Conservation (phyloP, 257 asterid species). For the Echites panduratus region DNA sequence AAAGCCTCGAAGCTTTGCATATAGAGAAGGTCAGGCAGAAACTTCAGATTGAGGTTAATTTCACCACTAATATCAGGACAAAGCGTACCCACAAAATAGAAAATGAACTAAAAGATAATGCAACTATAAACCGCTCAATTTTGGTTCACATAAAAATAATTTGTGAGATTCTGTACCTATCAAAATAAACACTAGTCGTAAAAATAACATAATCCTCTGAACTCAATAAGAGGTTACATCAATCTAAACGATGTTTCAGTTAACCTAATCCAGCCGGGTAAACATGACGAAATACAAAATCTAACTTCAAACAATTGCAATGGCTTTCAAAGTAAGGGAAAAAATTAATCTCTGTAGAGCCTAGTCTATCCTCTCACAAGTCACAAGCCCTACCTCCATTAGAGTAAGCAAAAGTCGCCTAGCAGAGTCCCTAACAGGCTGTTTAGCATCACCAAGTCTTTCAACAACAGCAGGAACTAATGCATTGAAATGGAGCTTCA, state of each 20-base stretch:
- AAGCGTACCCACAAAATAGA: background rate
- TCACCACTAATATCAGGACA: background rate
- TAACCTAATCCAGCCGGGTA: background rate
- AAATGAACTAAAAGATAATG: background rate
- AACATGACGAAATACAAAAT: background rate
- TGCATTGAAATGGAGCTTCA: conserved; percentile 92
- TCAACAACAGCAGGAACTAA: conserved; percentile 95
- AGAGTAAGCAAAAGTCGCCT: conserved; percentile 81
- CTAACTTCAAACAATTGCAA: background rate
- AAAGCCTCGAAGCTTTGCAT: background rate
- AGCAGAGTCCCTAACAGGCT: conserved; percentile 93
- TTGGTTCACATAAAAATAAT: background rate
- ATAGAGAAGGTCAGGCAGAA: background rate
- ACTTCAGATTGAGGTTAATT: background rate
- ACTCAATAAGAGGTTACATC: background rate
- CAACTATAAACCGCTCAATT: background rate
- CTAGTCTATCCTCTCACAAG: background rate
- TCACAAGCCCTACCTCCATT: conserved; percentile 62
- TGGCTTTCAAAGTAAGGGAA: background rate
- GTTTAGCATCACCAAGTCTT: conserved; percentile 86
- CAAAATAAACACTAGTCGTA: background rate
- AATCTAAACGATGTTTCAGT: conserved; percentile 2
- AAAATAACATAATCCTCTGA: background rate
- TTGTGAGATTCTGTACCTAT: background rate
- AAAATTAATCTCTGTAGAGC: background rate